A percentile compares a stretch with the other conserved stretches of the same genome.
phyloP scores from a whole-genome alignment of 345 rosid species.

The Melaleuca quinquenervia region DNA sequence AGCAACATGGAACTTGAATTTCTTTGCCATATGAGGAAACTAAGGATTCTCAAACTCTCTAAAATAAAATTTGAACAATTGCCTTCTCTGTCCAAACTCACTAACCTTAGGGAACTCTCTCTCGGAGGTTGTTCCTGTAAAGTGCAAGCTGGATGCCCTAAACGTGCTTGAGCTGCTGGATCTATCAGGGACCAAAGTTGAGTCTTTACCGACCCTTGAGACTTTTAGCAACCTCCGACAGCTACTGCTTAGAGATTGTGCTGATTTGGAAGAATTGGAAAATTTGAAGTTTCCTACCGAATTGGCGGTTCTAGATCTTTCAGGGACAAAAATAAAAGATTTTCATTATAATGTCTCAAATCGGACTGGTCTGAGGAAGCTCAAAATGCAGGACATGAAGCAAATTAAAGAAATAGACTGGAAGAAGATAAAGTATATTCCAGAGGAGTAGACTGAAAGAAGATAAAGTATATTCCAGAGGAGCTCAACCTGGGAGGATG shows the following conservation, averaged over 20 bases:
- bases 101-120: not conserved
- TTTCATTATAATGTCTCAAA: not conserved
- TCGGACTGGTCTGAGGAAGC: not conserved
- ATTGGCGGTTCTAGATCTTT: slow-evolving; percentile 3
- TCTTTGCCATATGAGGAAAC: not conserved
- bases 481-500: not conserved
- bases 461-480: not conserved
- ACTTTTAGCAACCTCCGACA: not conserved
- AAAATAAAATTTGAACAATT: not conserved
- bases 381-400: not conserved
- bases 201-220: not conserved
- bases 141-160: not conserved
- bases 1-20: not conserved
- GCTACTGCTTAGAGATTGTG: not conserved
- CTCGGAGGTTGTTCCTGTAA: not conserved
- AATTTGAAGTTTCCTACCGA: not conserved
- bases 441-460: not conserved
- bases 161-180: not conserved
- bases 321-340: not conserved
- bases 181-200: not conserved
- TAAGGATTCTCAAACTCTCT: slow-evolving; percentile 4
- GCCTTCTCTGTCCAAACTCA: not conserved
- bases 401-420: not conserved
- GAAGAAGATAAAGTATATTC: not conserved
- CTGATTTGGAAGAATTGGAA: not conserved